Evolutionary conservation across 2,329 filamentous ascomycete species (phyloP), one percentile per base, ranked within the genome.

Genomic region (Dactylella cylindrospora): DNA sequence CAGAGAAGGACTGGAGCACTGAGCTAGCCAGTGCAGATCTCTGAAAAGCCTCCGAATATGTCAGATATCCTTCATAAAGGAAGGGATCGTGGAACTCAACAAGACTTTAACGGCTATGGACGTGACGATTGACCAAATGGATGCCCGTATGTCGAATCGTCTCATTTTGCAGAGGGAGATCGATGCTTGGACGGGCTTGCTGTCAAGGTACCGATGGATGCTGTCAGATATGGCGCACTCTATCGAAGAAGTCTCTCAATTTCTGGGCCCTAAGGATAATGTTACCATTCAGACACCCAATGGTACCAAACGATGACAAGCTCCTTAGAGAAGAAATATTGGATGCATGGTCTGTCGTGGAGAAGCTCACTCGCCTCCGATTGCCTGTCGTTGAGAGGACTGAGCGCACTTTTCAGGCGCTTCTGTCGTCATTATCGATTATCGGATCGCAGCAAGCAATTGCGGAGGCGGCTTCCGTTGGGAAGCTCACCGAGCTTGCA

Each of bases 401-500:
- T 1, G 62, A 71, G 15, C 69, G 70, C 3, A 67, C 69, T 4
- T 67, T 70, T 23, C 67, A 68, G 28, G 66, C 71, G 3, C 46
- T 75, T 4, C 72, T 72, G 20, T 71, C 73, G 3, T 73, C 74
- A 32, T 70, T 73, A 60, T 65, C 66, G 8, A 68, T 71, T 20
- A 65, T 70, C 3, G 72, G 74, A 26, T 72, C 70, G 36, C 65
- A 70, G 31, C 62, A 68, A 23, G 71, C 70, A 9, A 74, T 74
- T 36, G 66, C 67, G 12, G 70, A 74, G 54, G 70, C 70, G 5
- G 67, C 71, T 20, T 67, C 64, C 13, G 67, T 74, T 20, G 69
- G 62, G 3, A 72, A 71, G 39, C 67, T 77, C 3, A 77, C 75
- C 0, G 71, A 75, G 28, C 69, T 77, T 0, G 76, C 75, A 0